Evolutionary conservation across 2,329 filamentous ascomycete genomes (phyloP).

Genomic region (Monosporascus sp.): DNA sequence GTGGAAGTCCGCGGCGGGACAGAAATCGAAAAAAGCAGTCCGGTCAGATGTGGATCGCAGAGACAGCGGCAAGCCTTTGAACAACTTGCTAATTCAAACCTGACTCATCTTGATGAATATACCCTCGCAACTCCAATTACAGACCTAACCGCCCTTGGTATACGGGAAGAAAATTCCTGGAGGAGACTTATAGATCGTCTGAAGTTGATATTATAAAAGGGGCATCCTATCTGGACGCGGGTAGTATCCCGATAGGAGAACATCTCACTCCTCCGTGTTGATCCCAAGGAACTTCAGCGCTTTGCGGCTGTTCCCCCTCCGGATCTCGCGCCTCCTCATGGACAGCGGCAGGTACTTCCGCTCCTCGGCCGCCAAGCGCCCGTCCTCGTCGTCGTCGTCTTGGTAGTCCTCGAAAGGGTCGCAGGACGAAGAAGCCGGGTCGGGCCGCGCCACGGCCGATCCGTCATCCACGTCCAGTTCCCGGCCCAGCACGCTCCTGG

Average conservation of each 20-base stretch:
- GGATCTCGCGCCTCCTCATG: slow-evolving; percentile 27
- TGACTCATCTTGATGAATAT: too few relatives aligned
- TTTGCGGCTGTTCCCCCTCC: slow-evolving; percentile 42
- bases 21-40: too few relatives aligned
- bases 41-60: too few relatives aligned
- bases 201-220: too few relatives aligned
- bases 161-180: too few relatives aligned
- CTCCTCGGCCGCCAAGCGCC: slow-evolving; percentile 42
- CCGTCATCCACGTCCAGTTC: slow-evolving; percentile 4
- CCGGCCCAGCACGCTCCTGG: slow-evolving; percentile 18
- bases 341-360: slow-evolving; percentile 48
- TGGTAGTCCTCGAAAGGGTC: slow-evolving; percentile 28
- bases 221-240: too few relatives aligned
- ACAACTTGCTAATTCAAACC: too few relatives aligned
- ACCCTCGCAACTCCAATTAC: too few relatives aligned
- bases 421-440: not conserved
- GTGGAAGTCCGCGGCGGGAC: too few relatives aligned
- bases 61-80: too few relatives aligned
- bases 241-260: not conserved
- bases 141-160: too few relatives aligned
- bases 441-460: not conserved
- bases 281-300: slow-evolving; percentile 50
- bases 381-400: slow-evolving; percentile 36
- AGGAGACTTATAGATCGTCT: too few relatives aligned
- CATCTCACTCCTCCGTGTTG: not conserved